These are phyloP conservation scores for Parachaetomium inaequale DNA, from an alignment of 495 filamentous ascomycete genomes.

Conservation along the genomic window DNA sequence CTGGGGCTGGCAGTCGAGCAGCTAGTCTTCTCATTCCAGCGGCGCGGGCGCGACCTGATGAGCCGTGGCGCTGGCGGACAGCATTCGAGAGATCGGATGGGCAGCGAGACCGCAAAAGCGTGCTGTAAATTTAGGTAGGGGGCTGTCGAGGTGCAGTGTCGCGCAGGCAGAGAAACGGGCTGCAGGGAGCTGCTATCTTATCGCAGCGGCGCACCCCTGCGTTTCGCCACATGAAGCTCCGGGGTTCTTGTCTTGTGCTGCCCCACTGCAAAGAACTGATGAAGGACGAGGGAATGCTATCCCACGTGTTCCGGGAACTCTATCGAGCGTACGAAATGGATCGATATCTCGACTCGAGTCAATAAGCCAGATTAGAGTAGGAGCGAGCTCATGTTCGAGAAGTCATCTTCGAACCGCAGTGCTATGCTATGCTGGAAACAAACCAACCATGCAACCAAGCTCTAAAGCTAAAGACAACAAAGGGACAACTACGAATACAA, in stretches of 20 bases:
- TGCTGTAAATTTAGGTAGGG: too few relatives aligned
- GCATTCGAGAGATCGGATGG: conserved; percentile 26
- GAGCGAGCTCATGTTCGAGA: too few relatives aligned
- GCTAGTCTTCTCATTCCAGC: conserved; percentile 41
- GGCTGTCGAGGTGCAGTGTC: not conserved
- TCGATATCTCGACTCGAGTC: too few relatives aligned
- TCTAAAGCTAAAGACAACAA: not conserved
- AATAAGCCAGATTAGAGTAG: too few relatives aligned
- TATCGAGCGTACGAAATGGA: too few relatives aligned
- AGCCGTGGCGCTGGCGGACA: conserved; percentile 29
- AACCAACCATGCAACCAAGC: not conserved
- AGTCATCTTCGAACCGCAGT: not conserved
- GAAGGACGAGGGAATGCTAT: too few relatives aligned
- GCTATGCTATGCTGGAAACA: conserved; percentile 1
- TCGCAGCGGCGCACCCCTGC: not conserved
- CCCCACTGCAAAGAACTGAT: too few relatives aligned
- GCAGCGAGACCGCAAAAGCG: not conserved
- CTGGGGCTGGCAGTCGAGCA: conserved; percentile 24
- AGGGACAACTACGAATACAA: not conserved
- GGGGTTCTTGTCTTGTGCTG: too few relatives aligned
- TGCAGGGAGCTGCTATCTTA: not conserved
- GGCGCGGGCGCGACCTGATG: conserved; percentile 24
- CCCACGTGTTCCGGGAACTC: too few relatives aligned
- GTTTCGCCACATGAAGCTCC: not conserved
- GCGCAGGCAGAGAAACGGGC: not conserved